Conservation (phyloP, 371 early-diverging fungal genomes). For the Actinomucor elegans region DNA sequence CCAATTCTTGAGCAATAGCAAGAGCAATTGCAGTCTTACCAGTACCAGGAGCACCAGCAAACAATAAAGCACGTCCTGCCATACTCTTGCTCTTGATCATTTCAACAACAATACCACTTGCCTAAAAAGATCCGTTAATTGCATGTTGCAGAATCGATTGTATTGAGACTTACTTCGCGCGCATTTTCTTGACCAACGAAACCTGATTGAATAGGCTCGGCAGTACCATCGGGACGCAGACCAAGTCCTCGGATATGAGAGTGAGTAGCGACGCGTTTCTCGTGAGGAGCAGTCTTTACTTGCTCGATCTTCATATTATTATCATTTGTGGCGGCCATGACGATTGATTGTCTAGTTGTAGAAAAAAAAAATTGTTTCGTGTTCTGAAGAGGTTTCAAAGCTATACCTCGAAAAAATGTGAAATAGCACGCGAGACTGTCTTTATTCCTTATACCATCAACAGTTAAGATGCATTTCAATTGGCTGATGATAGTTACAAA, state of each 20-base stretch:
- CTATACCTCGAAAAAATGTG: too few species aligned
- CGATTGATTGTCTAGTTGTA: too few species aligned
- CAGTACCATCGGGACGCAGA: constrained; percentile 81
- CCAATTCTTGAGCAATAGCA: constrained; percentile 95
- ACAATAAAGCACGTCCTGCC: constrained; percentile 94
- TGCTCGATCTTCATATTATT: constrained; percentile 79
- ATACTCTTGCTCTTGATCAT: constrained; percentile 94
- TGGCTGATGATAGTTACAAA: too few species aligned
- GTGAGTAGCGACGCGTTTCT: constrained; percentile 94
- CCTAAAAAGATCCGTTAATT: constrained; percentile 56
- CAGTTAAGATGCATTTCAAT: too few species aligned
- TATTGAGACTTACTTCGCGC: constrained; percentile 81
- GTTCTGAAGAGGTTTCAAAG: too few species aligned
- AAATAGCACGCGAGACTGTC: too few species aligned
- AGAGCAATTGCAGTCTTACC: constrained; percentile 94
- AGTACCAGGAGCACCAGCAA: constrained; percentile 98
- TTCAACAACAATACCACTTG: constrained; percentile 92
- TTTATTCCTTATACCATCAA: too few species aligned
- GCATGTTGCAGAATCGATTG: neutral
- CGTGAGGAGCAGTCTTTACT: constrained; percentile 78
- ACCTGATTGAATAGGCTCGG: constrained; percentile 85
- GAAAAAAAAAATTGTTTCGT: too few species aligned
- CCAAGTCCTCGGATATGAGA: constrained; percentile 95
- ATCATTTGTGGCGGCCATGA: constrained; percentile 11
- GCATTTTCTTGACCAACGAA: constrained; percentile 97